Evolutionary conservation across 176 grass and related monocot genomes (phyloP).

Genomic region (Tillandsia leiboldiana): DNA sequence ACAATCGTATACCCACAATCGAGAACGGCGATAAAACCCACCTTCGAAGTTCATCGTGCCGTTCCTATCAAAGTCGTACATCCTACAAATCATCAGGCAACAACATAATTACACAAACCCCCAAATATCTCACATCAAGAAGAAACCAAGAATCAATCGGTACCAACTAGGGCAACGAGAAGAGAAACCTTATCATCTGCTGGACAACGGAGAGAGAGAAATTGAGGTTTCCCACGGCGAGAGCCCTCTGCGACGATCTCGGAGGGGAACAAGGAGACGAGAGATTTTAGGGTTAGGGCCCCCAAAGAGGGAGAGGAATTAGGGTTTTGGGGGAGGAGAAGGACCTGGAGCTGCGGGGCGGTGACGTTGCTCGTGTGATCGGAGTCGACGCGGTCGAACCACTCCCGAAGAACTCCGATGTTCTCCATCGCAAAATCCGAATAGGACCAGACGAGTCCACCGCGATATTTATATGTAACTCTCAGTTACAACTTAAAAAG

Average conservation of each 20-base stretch:
- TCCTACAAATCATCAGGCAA: conserved; percentile 34
- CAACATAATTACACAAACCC: background rate
- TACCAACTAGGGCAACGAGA: background rate
- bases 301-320: background rate
- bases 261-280: background rate
- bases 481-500: too few species aligned
- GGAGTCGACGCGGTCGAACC: conserved; percentile 66
- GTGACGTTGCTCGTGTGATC: conserved; percentile 57
- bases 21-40: conserved; percentile 4
- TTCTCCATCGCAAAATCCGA: conserved; percentile 37
- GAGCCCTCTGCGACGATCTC: conserved; percentile 38
- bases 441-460: too few species aligned
- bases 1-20: background rate
- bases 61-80: conserved; percentile 80
- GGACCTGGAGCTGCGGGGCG: conserved; percentile 50
- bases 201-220: conserved; percentile 57
- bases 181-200: conserved; percentile 70
- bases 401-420: conserved; percentile 44
- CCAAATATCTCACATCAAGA: background rate
- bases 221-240: conserved; percentile 66
- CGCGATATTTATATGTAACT: too few species aligned
- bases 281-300: conserved; percentile 11
- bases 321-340: background rate
- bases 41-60: conserved; percentile 82
- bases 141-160: background rate